Conservation (phyloP, 768 basidiomycete species). For the Leccinum longicurvipes region DNA sequence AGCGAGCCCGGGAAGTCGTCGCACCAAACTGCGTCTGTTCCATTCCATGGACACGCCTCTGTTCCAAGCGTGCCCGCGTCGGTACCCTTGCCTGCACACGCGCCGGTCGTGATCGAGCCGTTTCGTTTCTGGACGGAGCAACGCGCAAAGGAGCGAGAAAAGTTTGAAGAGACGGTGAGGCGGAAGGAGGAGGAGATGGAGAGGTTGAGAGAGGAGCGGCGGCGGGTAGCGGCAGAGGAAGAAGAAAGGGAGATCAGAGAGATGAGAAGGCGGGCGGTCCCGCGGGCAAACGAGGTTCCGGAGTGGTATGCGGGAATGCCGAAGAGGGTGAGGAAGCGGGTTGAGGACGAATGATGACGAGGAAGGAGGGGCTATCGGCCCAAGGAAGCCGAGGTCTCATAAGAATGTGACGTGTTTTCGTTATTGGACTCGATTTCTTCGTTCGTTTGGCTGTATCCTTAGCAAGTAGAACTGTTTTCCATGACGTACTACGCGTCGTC, state of each 20-base stretch:
- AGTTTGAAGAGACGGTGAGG: constrained; percentile 57
- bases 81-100: background rate
- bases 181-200: constrained; percentile 56
- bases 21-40: constrained; percentile 20
- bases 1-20: constrained; percentile 24
- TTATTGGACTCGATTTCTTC: background rate
- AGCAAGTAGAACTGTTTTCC: background rate
- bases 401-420: background rate
- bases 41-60: constrained; percentile 45
- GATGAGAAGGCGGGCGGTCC: constrained; percentile 59
- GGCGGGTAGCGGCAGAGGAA: constrained; percentile 45
- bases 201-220: constrained; percentile 43
- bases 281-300: constrained; percentile 68
- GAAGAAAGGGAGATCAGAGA: constrained; percentile 62
- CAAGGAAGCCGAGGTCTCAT: background rate
- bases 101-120: constrained; percentile 18
- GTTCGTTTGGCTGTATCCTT: background rate
- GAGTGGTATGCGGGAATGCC: constrained; percentile 75
- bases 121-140: constrained; percentile 51
- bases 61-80: constrained; percentile 32
- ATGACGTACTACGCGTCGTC: background rate
- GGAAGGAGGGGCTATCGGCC: background rate
- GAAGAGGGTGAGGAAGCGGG: constrained; percentile 37
- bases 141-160: constrained; percentile 58
- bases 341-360: background rate